A percentile compares a stretch with the other conserved stretches of the same genome.
Evolutionary conservation across 768 basidiomycete genomes (phyloP).

Genomic region (Phlebiopsis gigantea): DNA sequence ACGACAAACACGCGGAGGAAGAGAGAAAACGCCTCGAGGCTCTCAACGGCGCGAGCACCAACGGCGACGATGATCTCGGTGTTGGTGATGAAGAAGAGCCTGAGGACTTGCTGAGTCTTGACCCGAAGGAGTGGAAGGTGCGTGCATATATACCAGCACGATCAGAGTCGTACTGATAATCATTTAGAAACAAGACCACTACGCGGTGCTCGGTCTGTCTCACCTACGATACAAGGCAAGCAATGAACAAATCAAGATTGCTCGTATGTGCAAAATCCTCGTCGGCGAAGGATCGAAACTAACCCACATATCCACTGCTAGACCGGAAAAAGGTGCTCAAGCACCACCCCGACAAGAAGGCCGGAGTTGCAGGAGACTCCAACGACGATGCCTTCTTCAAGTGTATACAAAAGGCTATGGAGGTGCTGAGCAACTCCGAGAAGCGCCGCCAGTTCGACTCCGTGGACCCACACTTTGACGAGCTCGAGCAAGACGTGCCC

Average conservation of each 20-base stretch:
- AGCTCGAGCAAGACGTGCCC: conserved; percentile 75
- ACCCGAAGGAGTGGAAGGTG: conserved; percentile 99
- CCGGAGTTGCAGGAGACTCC: conserved; percentile 67
- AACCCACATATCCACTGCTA: conserved; percentile 24
- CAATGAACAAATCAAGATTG: conserved; percentile 90
- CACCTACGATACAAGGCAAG: conserved; percentile 83
- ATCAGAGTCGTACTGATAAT: not conserved
- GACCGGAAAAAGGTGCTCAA: conserved; percentile 99
- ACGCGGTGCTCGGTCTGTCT: conserved; percentile 92
- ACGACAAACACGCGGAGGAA: conserved; percentile 64
- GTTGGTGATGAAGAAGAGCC: conserved; percentile 89
- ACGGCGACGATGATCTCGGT: conserved; percentile 78
- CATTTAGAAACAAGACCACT: conserved; percentile 93
- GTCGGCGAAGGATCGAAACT: not conserved
- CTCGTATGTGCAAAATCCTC: conserved; percentile 58
- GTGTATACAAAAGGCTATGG: conserved; percentile 98
- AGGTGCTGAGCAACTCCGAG: conserved; percentile 83
- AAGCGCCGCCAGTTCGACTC: conserved; percentile 95
- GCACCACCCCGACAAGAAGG: conserved; percentile 98
- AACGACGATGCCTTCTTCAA: conserved; percentile 99
- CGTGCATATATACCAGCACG: conserved; percentile 12
- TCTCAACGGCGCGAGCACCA: conserved; percentile 40
- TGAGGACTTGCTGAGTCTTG: conserved; percentile 60
- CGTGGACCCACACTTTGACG: conserved; percentile 75
- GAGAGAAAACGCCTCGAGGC: conserved; percentile 46